Base-by-base conservation (phyloP, 73 alveolate species). In the Paramecium bursaria region DNA sequence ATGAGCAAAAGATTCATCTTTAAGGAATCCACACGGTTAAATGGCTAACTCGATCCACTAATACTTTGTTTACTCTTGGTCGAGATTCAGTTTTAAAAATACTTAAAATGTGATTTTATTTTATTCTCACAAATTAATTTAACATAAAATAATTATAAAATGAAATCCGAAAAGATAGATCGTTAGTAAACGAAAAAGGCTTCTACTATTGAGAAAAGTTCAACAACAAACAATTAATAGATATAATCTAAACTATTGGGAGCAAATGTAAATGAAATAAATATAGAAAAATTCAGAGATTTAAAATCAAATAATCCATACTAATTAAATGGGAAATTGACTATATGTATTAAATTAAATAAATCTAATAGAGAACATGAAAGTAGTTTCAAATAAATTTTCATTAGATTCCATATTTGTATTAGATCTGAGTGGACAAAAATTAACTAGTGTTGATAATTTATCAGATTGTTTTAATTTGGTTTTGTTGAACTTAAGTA, bases 161-260 rank as follows among this genome's bases (percentile, higher is more conserved):
- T n/a, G n/a, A n/a, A n/a, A n/a, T n/a, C n/a, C n/a, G n/a, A n/a
- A n/a, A n/a, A n/a, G n/a, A n/a, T n/a, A n/a, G n/a, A n/a, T n/a
- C n/a, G n/a, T n/a, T n/a, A n/a, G n/a, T n/a, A n/a, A n/a, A n/a
- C n/a, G n/a, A n/a, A n/a, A n/a, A n/a, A n/a, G n/a, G n/a, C n/a
- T n/a, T n/a, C n/a, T n/a, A n/a, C n/a, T n/a, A n/a, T 35, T 14
- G 80, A 61, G 42, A 61, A 61, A 54, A 61, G 80, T 61, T 61
- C 80, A 23, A 61, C 80, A 13, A 61, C 80, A 14, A 61, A 61
- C 31, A 61, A 61, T 33, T 17, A 61, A 35, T 61, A 61, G 17
- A 61, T 61, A 9, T 61, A 61, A 22, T 21, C 50, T 31, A 35
- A 67, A 67, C 26, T 39, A 19, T 42, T 67, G 2, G 82, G 82